Evolutionary conservation across 108 stramenopile genomes (phyloP), one percentile per base, ranked within the genome.

Genomic region (Skeletonema costatum): DNA sequence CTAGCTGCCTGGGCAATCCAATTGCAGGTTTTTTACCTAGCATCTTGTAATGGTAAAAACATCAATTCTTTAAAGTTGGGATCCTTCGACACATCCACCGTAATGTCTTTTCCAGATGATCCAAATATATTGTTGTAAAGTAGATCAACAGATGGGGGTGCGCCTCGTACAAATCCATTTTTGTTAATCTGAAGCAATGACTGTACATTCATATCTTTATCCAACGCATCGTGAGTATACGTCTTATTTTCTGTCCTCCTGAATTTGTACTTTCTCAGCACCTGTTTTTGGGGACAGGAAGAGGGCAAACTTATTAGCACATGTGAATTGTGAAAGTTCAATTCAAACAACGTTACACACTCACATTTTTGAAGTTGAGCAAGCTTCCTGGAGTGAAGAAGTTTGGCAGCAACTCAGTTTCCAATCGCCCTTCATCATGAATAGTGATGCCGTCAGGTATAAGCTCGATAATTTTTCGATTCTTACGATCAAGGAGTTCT

Each of bases 281-380:
- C 25, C 53, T 56, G 2, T 56, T 56, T 56, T 5, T 2, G 25
- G 25, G 53, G 4, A 16, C 14, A 56, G 53, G 25, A 29, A 25
- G 25, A 56, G 25, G 19, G 12, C 16, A 46, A 16, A 46, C 44
- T 9, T 56, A 25, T 56, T 56, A 56, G 53, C 16, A 46, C 2
- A 56, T 5, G 16, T 56, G 21, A 25, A n/a, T 4, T 29, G 5
- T 56, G 10, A 25, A 56, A 4, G 25, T 29, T 2, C 25, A 11
- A 56, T 9, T 21, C 53, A 56, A 25, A 56, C 25, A 29, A n/a
- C 6, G 25, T 29, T 56, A 56, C 21, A 56, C 4, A 25, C 53
- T 56, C 53, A 56, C 53, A 56, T 56, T 56, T 25, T 25, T 56
- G 53, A 56, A 56, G 53, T 56, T 56, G 53, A 56, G 6, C 53